Evolutionary conservation across 495 filamentous ascomycete genomes (phyloP), one percentile per base, ranked within the genome.

Genomic region (Hyaloscypha bicolor): DNA sequence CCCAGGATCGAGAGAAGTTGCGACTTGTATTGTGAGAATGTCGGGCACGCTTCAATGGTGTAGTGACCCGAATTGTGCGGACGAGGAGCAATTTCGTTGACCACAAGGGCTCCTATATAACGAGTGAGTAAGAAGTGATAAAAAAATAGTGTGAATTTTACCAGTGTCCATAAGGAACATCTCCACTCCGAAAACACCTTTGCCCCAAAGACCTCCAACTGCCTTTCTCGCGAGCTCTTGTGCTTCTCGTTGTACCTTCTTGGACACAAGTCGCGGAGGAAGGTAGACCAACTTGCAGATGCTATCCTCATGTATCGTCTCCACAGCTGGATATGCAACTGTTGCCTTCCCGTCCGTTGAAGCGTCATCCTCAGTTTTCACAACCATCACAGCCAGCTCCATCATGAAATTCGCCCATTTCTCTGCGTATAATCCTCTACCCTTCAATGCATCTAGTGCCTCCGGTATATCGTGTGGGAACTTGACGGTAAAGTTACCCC

Each of bases 61-160:
- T 95, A 96, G 78, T 99, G 95, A 16, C 95, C 95, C 1, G 93
- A 96, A 79, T 98, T 99, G 79, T 99, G 95, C 52, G 94, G 93
- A 11, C 95, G 87, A 55, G 93, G 93, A n/a, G 95, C 95, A 60
- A 97, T 90, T 78, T 99, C 95, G 77, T 96, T 97, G 63, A 99
- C 83, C 67, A 70, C n/a, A 39, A 72, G 67, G 5, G 30, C n/a
- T 32, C 63, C 68, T 64, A 25, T 16, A 48, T 16, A 33, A 21
- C 22, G 22, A 58, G 55, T 30, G 96, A 79, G 4, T 96, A 82
- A 1, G 75, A 77, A 12, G 78, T 85, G 84, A 70, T 14, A 39
- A 9, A 16, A 32, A 39, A 35, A 56, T 45, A 1, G 22, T 31
- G n/a, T 0, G 6, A 52, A 70, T 80, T 79, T 85, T 68, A 81